Percentiles rank a stretch among this genome's conserved stretches.
These are phyloP conservation scores for Phytopythium boreale DNA, from an alignment of 352 stramenopile species.

Conservation along the genomic window DNA sequence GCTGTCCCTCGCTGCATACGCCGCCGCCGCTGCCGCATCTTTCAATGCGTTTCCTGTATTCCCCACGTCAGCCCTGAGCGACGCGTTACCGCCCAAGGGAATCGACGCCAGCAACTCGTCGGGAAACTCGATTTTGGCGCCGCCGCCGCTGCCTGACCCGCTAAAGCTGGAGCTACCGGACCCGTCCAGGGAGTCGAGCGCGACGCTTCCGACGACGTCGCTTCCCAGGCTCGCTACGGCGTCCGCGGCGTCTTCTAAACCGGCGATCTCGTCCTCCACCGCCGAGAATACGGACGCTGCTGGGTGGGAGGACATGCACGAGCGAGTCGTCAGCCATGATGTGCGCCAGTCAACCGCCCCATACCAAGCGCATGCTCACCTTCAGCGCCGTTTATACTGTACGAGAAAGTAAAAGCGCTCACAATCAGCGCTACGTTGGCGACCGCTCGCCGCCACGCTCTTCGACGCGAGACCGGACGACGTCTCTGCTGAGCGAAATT, in stretches of 20 bases:
- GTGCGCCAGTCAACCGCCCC: background rate
- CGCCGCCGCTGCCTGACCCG: slow-evolving; percentile 5
- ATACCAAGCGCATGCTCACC: background rate
- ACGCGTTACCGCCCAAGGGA: background rate
- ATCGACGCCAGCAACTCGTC: background rate
- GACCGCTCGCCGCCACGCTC: background rate
- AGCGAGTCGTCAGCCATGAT: background rate
- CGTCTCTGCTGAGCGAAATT: background rate
- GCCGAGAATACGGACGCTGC: background rate
- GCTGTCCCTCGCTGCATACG: background rate
- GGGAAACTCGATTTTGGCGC: slow-evolving; percentile 1
- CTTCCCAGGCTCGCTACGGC: slow-evolving; percentile 4
- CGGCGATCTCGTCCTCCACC: slow-evolving; percentile 7
- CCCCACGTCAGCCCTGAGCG: background rate
- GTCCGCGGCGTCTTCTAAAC: background rate
- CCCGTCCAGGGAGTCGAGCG: slow-evolving; percentile 1
- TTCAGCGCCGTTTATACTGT: background rate
- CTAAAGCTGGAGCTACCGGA: background rate
- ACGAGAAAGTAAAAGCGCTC: background rate
- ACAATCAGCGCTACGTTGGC: background rate
- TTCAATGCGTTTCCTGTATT: background rate
- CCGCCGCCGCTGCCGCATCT: background rate
- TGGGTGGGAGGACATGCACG: background rate
- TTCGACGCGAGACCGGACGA: background rate
- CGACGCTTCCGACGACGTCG: slow-evolving; percentile 5